A percentile compares a stretch with the other conserved stretches of the same genome.
Conservation (phyloP, 176 grass and related monocot genomes). For the Carex cristatella region DNA sequence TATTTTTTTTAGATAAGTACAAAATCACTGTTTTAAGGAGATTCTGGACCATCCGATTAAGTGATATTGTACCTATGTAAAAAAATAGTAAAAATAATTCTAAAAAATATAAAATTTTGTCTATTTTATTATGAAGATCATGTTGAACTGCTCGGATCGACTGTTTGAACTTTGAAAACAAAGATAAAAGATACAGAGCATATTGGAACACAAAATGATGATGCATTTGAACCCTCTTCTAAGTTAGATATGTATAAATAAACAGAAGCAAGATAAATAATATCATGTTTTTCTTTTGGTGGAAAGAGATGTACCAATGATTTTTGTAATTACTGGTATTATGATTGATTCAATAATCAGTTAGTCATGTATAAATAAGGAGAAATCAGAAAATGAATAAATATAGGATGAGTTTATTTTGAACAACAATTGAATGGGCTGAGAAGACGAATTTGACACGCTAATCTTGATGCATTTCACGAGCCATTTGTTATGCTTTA, state of each 20-base stretch:
- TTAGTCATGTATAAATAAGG: neutral
- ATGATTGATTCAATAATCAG: neutral
- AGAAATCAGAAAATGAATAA: neutral
- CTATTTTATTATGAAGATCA: too few relatives aligned
- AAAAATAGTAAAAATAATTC: too few relatives aligned
- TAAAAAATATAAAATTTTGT: too few relatives aligned
- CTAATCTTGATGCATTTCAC: neutral
- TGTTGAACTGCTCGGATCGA: too few relatives aligned
- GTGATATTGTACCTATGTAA: too few relatives aligned
- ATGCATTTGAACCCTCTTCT: too few relatives aligned
- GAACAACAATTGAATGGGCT: neutral
- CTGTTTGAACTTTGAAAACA: too few relatives aligned
- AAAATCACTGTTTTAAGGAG: too few relatives aligned
- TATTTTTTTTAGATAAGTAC: too few relatives aligned
- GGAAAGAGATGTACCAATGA: neutral
- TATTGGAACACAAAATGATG: too few relatives aligned
- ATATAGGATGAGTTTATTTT: neutral
- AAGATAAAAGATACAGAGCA: too few relatives aligned
- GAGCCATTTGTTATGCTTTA: neutral
- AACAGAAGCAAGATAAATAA: neutral
- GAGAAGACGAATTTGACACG: neutral
- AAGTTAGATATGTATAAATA: neutral
- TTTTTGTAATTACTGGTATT: neutral
- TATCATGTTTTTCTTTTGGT: slow-evolving; percentile 1
- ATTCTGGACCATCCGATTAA: too few relatives aligned